These are phyloP conservation scores for Rosellinia necatrix DNA, from an alignment of 2,329 filamentous ascomycete species.

Conservation along the genomic window DNA sequence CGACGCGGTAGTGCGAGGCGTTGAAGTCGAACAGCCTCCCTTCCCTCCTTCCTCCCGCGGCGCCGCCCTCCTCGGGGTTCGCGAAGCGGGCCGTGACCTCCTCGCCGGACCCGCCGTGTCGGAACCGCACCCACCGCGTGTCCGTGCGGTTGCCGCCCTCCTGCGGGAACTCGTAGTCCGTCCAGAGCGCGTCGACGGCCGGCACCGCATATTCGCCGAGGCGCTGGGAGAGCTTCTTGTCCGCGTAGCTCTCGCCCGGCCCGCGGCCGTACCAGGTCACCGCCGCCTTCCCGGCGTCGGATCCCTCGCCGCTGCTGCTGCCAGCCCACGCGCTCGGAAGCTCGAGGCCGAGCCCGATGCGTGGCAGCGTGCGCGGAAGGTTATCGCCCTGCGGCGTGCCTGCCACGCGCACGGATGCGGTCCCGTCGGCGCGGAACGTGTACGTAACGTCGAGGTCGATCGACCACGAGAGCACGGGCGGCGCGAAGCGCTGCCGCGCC, in stretches of 20 bases:
- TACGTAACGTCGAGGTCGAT: slow-evolving; percentile 58
- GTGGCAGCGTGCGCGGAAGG: slow-evolving; percentile 61
- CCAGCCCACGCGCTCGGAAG: slow-evolving; percentile 38
- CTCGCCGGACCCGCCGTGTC: slow-evolving; percentile 30
- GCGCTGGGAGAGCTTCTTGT: slow-evolving; percentile 66
- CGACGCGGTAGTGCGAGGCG: slow-evolving; percentile 57
- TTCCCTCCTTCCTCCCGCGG: slow-evolving; percentile 41
- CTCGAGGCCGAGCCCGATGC: slow-evolving; percentile 62
- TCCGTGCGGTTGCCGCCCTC: slow-evolving; percentile 69
- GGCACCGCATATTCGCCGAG: slow-evolving; percentile 55
- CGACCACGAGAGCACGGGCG: slow-evolving; percentile 66
- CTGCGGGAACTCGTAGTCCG: slow-evolving; percentile 70
- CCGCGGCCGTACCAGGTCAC: slow-evolving; percentile 69
- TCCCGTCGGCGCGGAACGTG: slow-evolving; percentile 52
- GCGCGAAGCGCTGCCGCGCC: slow-evolving; percentile 58
- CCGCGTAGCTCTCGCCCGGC: slow-evolving; percentile 68
- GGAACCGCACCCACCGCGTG: slow-evolving; percentile 60
- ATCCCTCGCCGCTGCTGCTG: not conserved
- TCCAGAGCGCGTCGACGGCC: slow-evolving; percentile 57
- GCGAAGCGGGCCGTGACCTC: slow-evolving; percentile 37
- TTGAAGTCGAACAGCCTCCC: slow-evolving; percentile 57
- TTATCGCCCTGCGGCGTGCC: slow-evolving; percentile 53
- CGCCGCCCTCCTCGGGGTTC: slow-evolving; percentile 33
- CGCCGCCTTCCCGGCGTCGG: slow-evolving; percentile 18
- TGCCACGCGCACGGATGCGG: slow-evolving; percentile 54